phyloP scores from a whole-genome alignment of 2,329 filamentous ascomycete species.

The Triangularia setosa region DNA sequence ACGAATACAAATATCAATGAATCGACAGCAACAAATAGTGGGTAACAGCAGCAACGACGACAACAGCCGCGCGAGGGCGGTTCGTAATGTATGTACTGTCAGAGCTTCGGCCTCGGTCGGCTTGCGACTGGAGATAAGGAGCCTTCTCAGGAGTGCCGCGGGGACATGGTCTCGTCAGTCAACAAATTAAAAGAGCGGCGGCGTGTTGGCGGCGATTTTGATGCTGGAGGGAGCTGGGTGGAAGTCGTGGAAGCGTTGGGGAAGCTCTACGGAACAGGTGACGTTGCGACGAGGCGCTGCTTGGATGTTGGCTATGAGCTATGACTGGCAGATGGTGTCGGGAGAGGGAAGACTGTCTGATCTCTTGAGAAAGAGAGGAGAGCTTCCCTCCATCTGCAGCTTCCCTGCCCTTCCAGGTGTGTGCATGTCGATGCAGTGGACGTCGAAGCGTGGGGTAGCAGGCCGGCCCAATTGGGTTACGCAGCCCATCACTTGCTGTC shows the following conservation, averaged over 20 bases:
- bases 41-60: constrained; percentile 1
- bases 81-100: not conserved
- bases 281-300: constrained; percentile 5
- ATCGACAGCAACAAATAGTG: not conserved
- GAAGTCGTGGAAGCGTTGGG: not conserved
- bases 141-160: constrained; percentile 16
- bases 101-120: constrained; percentile 18
- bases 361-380: not conserved
- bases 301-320: not conserved
- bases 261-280: not conserved
- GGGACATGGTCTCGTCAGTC: constrained; percentile 18
- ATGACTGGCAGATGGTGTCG: not conserved
- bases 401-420: not conserved
- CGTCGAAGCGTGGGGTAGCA: constrained; percentile 24
- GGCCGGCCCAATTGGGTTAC: constrained; percentile 16
- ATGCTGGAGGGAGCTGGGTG: not conserved
- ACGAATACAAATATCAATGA: not conserved
- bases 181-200: not conserved
- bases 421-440: not conserved
- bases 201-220: constrained; percentile 3
- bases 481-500: constrained; percentile 5
- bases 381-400: not conserved
- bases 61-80: constrained; percentile 4
- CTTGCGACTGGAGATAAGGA: constrained; percentile 14
- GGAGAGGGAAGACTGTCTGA: not conserved